Base-by-base conservation (phyloP, 176 grass and related monocot genomes). In the Canna indica region DNA sequence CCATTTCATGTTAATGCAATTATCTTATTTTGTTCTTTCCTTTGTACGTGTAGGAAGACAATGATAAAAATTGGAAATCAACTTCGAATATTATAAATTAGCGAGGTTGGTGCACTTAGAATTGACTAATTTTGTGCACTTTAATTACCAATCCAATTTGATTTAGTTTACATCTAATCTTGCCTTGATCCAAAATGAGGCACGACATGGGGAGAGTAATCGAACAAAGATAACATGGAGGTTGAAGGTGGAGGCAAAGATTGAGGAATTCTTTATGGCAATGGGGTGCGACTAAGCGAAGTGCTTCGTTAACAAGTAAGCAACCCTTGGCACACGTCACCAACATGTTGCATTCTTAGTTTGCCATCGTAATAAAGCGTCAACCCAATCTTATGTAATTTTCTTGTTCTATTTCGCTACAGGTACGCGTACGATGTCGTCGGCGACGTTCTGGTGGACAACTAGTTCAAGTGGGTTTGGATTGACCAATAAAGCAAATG, bases 371-470 rank as follows among this genome's bases (percentile, higher is more conserved):
- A n/a, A n/a, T n/a, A n/a, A n/a, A n/a, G n/a, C n/a, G n/a, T n/a
- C n/a, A n/a, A n/a, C n/a, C n/a, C n/a, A n/a, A n/a, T n/a, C n/a
- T n/a, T n/a, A n/a, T n/a, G n/a, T n/a, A 26, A 18, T 28, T 24
- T 59, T 59, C 57, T 10, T n/a, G 22, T 58, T 58, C 22, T 26
- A 11, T 59, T 27, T 30, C 33, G 16, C 5, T 36, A 36, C 71
- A 74, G 71, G 71, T 74, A 74, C 36, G 60, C 59, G 24, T 74
- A 59, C 52, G 71, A 74, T 34, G 35, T 74, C 53, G 36, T 41
- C 71, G 58, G 58, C 52, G 71, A 74, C 34, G 71, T 60, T 74
- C 71, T 54, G 25, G 42, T 73, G 53, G 71, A 59, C 36, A 54
- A 54, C 54, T 54, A 54, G n/a, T 74, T 42, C 71, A 54, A 74